phyloP scores from a whole-genome alignment of 371 early-diverging fungal genomes.

The Mortierella sp. region DNA sequence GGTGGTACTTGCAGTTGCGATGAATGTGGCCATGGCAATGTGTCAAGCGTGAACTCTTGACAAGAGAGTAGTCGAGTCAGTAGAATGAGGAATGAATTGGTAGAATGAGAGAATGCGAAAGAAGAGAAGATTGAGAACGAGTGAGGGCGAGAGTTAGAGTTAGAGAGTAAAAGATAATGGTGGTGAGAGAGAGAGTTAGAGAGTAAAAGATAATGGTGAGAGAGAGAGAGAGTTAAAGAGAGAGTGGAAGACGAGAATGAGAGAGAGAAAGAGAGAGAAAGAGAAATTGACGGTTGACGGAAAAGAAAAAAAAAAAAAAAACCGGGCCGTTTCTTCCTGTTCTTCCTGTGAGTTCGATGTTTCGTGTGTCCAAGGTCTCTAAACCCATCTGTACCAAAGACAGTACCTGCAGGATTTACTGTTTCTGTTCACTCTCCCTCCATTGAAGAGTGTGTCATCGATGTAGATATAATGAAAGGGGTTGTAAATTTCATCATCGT shows the following conservation, averaged over 20 bases:
- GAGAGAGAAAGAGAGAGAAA: not conserved
- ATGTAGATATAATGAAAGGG: no score
- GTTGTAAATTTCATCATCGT: no score
- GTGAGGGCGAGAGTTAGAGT: slow-evolving; percentile 1
- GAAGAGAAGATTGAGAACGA: not conserved
- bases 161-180: not conserved
- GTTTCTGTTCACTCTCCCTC: no score
- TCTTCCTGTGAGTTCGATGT: not conserved
- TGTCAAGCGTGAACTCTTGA: not conserved
- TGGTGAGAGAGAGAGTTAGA: not conserved
- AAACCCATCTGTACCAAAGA: no score
- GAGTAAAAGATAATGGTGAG: not conserved
- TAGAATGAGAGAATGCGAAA: not conserved
- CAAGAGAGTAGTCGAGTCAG: not conserved
- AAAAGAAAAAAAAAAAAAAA: not conserved
- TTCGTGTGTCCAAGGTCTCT: no score
- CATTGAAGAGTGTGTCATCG: no score
- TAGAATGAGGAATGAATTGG: not conserved
- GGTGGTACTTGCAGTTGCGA: slow-evolving; percentile 13
- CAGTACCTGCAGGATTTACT: no score
- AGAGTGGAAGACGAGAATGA: not conserved
- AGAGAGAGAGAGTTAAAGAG: not conserved
- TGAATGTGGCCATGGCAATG: slow-evolving; percentile 8
- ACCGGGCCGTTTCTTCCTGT: not conserved
- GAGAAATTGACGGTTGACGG: not conserved